phyloP scores from a whole-genome alignment of 768 basidiomycete genomes.

The Paxillus ammoniavirescens region DNA sequence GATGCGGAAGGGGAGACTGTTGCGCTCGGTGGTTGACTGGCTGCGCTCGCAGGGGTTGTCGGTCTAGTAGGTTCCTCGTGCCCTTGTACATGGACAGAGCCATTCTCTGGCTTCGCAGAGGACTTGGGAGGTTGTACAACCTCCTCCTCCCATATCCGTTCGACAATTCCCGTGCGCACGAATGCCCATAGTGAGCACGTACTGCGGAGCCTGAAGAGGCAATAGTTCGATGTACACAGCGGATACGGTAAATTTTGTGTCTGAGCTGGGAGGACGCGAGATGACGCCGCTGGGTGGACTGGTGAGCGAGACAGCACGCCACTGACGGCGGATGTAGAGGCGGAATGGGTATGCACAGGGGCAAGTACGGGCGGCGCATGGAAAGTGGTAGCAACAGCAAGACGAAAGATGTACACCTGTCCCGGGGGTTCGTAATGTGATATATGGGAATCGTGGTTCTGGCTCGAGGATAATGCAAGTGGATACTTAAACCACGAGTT shows the following conservation, averaged over 20 bases:
- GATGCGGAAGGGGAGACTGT: slow-evolving; percentile 2
- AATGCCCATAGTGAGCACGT: slow-evolving; percentile 94
- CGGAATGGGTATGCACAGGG: slow-evolving; percentile 23
- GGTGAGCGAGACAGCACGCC: slow-evolving; percentile 15
- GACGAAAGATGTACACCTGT: slow-evolving; percentile 68
- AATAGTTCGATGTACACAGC: slow-evolving; percentile 84
- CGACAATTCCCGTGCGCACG: slow-evolving; percentile 76
- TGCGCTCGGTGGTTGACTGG: slow-evolving; percentile 1
- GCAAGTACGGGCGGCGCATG: slow-evolving; percentile 21
- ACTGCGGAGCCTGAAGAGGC: slow-evolving; percentile 73
- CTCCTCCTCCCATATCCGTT: slow-evolving; percentile 89
- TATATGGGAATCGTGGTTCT: slow-evolving; percentile 13
- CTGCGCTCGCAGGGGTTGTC: neutral
- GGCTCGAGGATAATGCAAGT: slow-evolving; percentile 33
- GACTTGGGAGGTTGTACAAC: slow-evolving; percentile 33
- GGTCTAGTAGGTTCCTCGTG: neutral
- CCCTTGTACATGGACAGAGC: slow-evolving; percentile 6
- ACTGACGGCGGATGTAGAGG: slow-evolving; percentile 33
- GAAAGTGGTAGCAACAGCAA: slow-evolving; percentile 35
- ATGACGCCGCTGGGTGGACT: slow-evolving; percentile 44
- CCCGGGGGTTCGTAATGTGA: slow-evolving; percentile 33
- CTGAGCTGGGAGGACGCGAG: slow-evolving; percentile 24
- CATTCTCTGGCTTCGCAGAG: slow-evolving; percentile 11
- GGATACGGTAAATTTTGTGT: slow-evolving; percentile 47
- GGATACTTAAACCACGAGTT: slow-evolving; percentile 59